Evolutionary conservation across 257 asterid species (phyloP).

Genomic region (Ajuga chamaepitys): DNA sequence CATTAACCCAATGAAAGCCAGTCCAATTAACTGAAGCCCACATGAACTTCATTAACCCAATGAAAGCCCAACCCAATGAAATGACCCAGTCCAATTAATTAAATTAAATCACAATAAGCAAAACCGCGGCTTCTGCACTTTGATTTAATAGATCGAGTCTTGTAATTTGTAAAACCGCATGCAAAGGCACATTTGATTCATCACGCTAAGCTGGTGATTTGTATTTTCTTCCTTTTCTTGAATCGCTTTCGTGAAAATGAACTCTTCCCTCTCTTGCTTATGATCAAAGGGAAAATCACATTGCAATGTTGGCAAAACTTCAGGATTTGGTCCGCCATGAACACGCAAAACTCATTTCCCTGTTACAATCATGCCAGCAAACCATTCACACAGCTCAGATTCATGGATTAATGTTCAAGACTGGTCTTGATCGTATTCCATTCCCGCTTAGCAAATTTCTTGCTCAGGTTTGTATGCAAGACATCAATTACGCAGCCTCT

Average conservation of each 20-base stretch:
- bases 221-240: no score
- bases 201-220: no score
- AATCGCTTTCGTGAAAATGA: background rate
- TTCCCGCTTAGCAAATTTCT: slow-evolving; percentile 62
- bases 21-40: no score
- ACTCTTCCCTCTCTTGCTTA: slow-evolving; percentile 4
- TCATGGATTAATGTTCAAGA: slow-evolving; percentile 56
- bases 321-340: slow-evolving; percentile 7
- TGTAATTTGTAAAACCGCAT: no score
- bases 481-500: slow-evolving; percentile 37
- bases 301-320: slow-evolving; percentile 6
- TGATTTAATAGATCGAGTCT: no score
- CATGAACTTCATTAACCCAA: no score
- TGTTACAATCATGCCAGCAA: slow-evolving; percentile 43
- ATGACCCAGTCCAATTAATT: no score
- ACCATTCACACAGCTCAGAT: slow-evolving; percentile 34
- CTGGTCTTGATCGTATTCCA: slow-evolving; percentile 37
- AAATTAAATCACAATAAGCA: no score
- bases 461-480: slow-evolving; percentile 35
- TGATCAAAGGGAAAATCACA: slow-evolving; percentile 15
- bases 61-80: no score
- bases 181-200: no score
- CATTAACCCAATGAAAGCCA: no score
- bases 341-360: slow-evolving; percentile 28
- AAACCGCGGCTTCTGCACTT: no score